Percentiles rank a stretch among this genome's conserved stretches.
phyloP scores from a whole-genome alignment of 768 basidiomycete genomes.

The Lactarius tabidus region DNA sequence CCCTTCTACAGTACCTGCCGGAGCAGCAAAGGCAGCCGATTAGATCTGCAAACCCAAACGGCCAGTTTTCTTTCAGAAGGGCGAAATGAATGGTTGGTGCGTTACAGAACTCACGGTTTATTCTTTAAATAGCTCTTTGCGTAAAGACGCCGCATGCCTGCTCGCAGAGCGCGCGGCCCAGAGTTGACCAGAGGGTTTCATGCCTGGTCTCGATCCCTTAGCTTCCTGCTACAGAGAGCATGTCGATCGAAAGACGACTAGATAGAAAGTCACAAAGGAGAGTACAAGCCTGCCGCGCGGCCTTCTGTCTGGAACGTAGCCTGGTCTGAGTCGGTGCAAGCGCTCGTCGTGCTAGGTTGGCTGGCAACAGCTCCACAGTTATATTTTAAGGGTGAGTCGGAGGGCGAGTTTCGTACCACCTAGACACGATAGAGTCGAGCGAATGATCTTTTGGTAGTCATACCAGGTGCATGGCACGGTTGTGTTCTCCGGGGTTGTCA shows the following conservation, averaged over 20 bases:
- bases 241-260: slow-evolving; percentile 3
- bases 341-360: background rate
- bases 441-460: background rate
- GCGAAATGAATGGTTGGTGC: background rate
- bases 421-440: background rate
- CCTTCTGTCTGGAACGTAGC: background rate
- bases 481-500: background rate
- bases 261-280: background rate
- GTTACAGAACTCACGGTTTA: slow-evolving; percentile 6
- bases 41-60: background rate
- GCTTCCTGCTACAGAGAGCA: background rate
- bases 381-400: background rate
- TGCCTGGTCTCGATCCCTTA: background rate
- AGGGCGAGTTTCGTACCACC: background rate
- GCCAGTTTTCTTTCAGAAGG: background rate
- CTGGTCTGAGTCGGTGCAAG: background rate
- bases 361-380: background rate
- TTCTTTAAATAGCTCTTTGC: background rate
- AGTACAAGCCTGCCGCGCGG: background rate
- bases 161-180: background rate
- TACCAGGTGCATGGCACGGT: no score
- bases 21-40: background rate
- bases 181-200: background rate
- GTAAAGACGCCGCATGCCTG: background rate
- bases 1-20: background rate